phyloP scores from a whole-genome alignment of 352 stramenopile genomes.

The Hyphochytrium catenoides region DNA sequence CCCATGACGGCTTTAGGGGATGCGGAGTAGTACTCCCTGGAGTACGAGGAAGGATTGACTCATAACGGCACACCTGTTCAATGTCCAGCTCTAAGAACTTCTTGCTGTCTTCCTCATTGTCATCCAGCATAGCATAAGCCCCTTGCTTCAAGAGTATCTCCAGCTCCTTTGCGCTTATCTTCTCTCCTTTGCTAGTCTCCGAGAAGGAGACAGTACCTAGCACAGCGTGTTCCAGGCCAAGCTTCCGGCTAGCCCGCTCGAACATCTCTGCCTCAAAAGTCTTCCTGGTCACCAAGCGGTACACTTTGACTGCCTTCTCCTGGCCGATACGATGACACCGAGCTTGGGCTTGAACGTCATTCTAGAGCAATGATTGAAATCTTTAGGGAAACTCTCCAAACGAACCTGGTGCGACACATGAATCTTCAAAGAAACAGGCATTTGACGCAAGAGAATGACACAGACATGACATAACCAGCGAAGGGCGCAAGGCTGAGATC shows the following conservation, averaged over 20 bases:
- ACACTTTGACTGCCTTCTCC: constrained; percentile 93
- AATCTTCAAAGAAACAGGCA: no score
- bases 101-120: constrained; percentile 77
- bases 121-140: constrained; percentile 93
- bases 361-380: constrained; percentile 10
- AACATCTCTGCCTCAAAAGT: constrained; percentile 99
- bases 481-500: no score
- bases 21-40: constrained; percentile 7
- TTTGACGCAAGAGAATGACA: no score
- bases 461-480: no score
- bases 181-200: constrained; percentile 59
- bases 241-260: constrained; percentile 87
- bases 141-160: constrained; percentile 91
- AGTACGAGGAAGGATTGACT: constrained; percentile 28
- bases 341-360: constrained; percentile 55
- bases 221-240: constrained; percentile 94
- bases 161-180: constrained; percentile 69
- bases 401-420: no score
- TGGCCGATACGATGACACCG: constrained; percentile 96
- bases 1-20: no score
- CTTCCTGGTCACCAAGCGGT: constrained; percentile 89
- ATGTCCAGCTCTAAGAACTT: constrained; percentile 89
- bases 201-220: constrained; percentile 79
- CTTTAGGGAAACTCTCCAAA: background rate
- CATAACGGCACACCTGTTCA: constrained; percentile 68